phyloP scores from a whole-genome alignment of 2,329 filamentous ascomycete genomes.

The Aspergillus sp. region DNA sequence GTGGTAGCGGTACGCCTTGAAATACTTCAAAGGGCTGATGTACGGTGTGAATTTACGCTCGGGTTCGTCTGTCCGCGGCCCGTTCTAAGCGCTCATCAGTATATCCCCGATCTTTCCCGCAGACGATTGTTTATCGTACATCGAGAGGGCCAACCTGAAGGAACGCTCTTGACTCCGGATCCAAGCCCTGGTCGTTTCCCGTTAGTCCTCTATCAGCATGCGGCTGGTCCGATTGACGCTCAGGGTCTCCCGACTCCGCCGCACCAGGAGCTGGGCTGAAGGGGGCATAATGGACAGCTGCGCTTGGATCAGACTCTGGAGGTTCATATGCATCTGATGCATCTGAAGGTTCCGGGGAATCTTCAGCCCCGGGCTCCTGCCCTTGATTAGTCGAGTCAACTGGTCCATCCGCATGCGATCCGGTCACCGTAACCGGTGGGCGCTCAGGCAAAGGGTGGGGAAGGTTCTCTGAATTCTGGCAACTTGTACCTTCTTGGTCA shows the following conservation, averaged over 20 bases:
- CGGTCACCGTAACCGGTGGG: neutral
- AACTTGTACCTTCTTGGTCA: constrained; percentile 4
- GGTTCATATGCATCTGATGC: constrained; percentile 50
- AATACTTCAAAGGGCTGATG: constrained; percentile 69
- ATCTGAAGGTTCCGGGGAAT: constrained; percentile 20
- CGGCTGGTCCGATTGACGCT: constrained; percentile 13
- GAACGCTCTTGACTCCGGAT: constrained; percentile 12
- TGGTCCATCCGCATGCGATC: constrained; percentile 3
- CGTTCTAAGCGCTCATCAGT: constrained; percentile 24
- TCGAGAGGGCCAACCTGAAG: constrained; percentile 21
- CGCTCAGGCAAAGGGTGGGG: neutral
- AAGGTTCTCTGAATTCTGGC: neutral
- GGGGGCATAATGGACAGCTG: constrained; percentile 29
- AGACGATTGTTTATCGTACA: constrained; percentile 19
- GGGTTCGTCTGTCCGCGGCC: constrained; percentile 9
- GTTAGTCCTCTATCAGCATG: constrained; percentile 24
- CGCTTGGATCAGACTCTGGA: constrained; percentile 32
- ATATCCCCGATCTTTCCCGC: constrained; percentile 7
- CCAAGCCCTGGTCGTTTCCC: constrained; percentile 18
- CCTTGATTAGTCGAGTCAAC: constrained; percentile 4
- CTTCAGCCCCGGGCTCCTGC: constrained; percentile 2
- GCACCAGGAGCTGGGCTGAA: constrained; percentile 33
- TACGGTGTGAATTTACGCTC: constrained; percentile 53
- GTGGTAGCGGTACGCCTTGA: constrained; percentile 86
- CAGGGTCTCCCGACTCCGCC: constrained; percentile 15